These are phyloP conservation scores for Hericium coralloides DNA, from an alignment of 768 basidiomycete species.

Conservation along the genomic window DNA sequence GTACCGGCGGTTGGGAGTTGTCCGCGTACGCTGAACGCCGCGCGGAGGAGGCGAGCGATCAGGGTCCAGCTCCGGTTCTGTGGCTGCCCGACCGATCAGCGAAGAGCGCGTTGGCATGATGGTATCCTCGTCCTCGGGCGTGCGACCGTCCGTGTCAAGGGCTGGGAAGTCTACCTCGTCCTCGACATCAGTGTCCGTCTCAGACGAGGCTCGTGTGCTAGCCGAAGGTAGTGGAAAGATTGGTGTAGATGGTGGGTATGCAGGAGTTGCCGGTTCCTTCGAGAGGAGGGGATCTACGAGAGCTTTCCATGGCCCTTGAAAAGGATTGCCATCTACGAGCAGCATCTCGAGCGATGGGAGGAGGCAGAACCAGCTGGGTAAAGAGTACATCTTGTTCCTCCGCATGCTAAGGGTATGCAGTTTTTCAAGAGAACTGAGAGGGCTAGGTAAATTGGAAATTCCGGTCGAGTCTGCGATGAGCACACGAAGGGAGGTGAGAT, in stretches of 20 bases:
- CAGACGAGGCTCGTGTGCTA: constrained; percentile 26
- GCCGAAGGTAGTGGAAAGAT: constrained; percentile 44
- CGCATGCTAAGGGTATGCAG: constrained; percentile 87
- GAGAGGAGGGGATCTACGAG: constrained; percentile 79
- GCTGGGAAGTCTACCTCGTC: constrained; percentile 47
- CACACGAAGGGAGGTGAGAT: constrained; percentile 70
- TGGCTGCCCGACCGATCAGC: constrained; percentile 41
- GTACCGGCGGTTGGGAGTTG: constrained; percentile 49
- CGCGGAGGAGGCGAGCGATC: constrained; percentile 8
- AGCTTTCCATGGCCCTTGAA: constrained; percentile 88
- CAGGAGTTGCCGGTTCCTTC: constrained; percentile 48
- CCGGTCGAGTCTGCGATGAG: constrained; percentile 91
- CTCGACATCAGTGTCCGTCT: constrained; percentile 45
- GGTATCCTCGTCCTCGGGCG: constrained; percentile 68
- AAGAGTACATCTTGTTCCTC: constrained; percentile 76
- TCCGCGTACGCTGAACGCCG: constrained; percentile 52
- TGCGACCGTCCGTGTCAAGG: constrained; percentile 25
- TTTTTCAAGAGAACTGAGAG: constrained; percentile 62
- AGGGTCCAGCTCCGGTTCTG: constrained; percentile 34
- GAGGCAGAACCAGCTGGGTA: constrained; percentile 94
- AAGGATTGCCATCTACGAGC: constrained; percentile 92
- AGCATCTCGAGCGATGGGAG: constrained; percentile 79
- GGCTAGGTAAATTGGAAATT: constrained; percentile 64
- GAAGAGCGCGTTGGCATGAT: constrained; percentile 58
- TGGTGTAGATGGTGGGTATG: constrained; percentile 60